Evolutionary conservation across 2,329 filamentous ascomycete species (phyloP).

Genomic region (Apiospora kogelbergensis): DNA sequence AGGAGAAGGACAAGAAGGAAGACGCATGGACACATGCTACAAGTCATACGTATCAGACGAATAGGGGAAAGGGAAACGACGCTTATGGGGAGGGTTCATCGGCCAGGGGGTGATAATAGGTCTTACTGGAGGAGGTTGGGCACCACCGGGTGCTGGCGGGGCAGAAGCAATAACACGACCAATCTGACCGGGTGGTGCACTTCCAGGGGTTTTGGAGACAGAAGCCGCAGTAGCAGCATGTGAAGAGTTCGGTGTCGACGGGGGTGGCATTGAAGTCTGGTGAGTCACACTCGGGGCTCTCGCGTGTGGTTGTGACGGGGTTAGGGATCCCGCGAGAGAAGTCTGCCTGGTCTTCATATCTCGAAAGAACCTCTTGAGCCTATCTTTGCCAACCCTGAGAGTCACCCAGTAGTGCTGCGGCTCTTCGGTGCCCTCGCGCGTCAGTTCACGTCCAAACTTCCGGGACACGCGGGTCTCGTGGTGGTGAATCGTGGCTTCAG

Average conservation of each 20-base stretch:
- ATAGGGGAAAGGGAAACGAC: slow-evolving; percentile 29
- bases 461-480: slow-evolving; percentile 72
- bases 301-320: slow-evolving; percentile 45
- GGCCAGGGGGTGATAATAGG: slow-evolving; percentile 17
- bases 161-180: slow-evolving; percentile 70
- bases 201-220: slow-evolving; percentile 16
- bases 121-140: slow-evolving; percentile 60
- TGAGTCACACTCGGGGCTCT: slow-evolving; percentile 44
- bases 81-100: slow-evolving; percentile 14
- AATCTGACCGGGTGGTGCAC: slow-evolving; percentile 52
- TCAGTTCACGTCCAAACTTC: slow-evolving; percentile 56
- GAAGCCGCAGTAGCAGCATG: slow-evolving; percentile 19
- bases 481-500: slow-evolving; percentile 70
- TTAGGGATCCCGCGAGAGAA: slow-evolving; percentile 42
- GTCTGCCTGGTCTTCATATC: slow-evolving; percentile 46
- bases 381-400: slow-evolving; percentile 71
- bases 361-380: slow-evolving; percentile 64
- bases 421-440: slow-evolving; percentile 80
- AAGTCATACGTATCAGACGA: slow-evolving; percentile 32
- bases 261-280: slow-evolving; percentile 35
- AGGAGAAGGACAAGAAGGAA: not conserved
- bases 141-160: slow-evolving; percentile 54
- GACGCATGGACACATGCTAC: too few relatives aligned
- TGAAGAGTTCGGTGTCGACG: slow-evolving; percentile 31
- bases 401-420: slow-evolving; percentile 70